Conservation (phyloP, 495 filamentous ascomycete genomes). For the Opeltia flavorubescens region DNA sequence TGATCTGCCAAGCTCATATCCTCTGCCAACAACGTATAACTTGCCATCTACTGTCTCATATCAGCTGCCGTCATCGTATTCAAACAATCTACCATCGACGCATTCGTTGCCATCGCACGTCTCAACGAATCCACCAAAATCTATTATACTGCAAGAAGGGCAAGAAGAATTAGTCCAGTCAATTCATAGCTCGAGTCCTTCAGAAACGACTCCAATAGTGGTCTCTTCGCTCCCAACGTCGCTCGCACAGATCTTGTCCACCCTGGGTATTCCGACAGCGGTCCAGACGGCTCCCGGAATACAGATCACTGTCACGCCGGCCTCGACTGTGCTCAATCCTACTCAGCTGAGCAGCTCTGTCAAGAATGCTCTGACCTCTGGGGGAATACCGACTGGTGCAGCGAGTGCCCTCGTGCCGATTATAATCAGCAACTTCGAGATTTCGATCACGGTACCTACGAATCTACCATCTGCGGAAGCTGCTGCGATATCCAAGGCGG, state of each 20-base stretch:
- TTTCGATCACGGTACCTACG: background rate
- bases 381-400: slow-evolving; percentile 7
- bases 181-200: background rate
- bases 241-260: slow-evolving; percentile 5
- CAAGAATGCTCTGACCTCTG: slow-evolving; percentile 7
- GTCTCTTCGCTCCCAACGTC: slow-evolving; percentile 2
- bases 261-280: background rate
- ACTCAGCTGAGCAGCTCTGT: slow-evolving; percentile 10
- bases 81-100: background rate
- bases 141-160: background rate
- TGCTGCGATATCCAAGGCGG: slow-evolving; percentile 2
- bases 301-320: background rate
- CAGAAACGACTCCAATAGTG: background rate
- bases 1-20: background rate
- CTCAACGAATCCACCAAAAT: background rate
- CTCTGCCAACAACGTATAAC: background rate
- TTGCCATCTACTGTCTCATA: background rate
- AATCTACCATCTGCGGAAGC: background rate
- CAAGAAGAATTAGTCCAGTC: background rate
- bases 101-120: background rate
- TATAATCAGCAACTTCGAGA: slow-evolving; percentile 7
- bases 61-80: background rate
- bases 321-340: background rate
- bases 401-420: slow-evolving; percentile 10
- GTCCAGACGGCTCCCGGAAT: background rate